These are phyloP conservation scores for Kickxella alabastrina DNA, from an alignment of 192 early-diverging fungal species.

Conservation along the genomic window DNA sequence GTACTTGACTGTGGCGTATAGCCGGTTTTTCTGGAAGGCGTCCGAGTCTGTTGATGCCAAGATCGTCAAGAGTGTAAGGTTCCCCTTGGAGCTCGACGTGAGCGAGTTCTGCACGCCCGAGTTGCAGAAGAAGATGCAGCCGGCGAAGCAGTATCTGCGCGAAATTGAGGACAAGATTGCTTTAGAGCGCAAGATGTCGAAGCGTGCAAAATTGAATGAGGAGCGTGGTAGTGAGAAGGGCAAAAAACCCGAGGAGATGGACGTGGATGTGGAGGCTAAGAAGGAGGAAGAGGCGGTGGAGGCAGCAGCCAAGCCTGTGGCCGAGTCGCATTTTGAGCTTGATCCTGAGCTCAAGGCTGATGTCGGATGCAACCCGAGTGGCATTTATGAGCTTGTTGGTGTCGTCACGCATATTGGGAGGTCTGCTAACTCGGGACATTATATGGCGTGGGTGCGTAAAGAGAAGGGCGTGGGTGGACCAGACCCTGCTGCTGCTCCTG, in stretches of 20 bases:
- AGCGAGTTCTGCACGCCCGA: slow-evolving; percentile 82
- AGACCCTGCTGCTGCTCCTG: slow-evolving; percentile 38
- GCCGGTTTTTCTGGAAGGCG: slow-evolving; percentile 94
- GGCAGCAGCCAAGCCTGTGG: slow-evolving; percentile 6
- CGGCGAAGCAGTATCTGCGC: slow-evolving; percentile 60
- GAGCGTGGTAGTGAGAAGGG: background rate
- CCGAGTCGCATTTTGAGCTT: no score
- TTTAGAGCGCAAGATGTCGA: slow-evolving; percentile 53
- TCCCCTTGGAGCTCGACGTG: slow-evolving; percentile 87
- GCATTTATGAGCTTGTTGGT: slow-evolving; percentile 88
- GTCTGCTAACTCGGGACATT: slow-evolving; percentile 88
- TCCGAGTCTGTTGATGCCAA: slow-evolving; percentile 78
- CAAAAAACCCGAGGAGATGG: background rate
- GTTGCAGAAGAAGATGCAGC: slow-evolving; percentile 69
- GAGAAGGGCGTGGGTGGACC: slow-evolving; percentile 51
- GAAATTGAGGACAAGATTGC: slow-evolving; percentile 68
- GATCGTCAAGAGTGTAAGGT: slow-evolving; percentile 93
- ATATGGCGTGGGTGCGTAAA: slow-evolving; percentile 93
- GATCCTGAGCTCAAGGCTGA: slow-evolving; percentile 73
- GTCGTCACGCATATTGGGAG: slow-evolving; percentile 96
- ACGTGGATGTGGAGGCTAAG: slow-evolving; percentile 28
- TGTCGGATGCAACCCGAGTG: slow-evolving; percentile 79
- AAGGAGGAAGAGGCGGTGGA: slow-evolving; percentile 8
- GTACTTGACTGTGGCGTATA: slow-evolving; percentile 88
- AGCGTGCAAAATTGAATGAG: slow-evolving; percentile 19